A percentile compares a stretch with the other conserved stretches of the same genome.
Evolutionary conservation across 1,139 yeast species (phyloP).

Genomic region (Blastobotrys raffinosifermentans): DNA sequence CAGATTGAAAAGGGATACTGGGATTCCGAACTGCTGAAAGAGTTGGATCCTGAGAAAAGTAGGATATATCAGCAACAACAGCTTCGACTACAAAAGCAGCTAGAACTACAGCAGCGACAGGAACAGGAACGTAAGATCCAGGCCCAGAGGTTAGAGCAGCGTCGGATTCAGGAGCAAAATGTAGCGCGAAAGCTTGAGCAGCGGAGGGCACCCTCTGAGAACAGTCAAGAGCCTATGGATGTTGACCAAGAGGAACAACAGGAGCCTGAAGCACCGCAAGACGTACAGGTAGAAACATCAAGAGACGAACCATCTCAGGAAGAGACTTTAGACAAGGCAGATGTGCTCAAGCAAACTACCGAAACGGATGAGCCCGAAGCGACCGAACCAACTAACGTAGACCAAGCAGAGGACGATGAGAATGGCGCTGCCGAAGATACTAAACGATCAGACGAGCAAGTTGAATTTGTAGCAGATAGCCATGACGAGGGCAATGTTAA

Average conservation of each 20-base stretch:
- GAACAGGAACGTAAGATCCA: conserved; percentile 20
- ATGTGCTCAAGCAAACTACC: not conserved
- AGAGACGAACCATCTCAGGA: conserved; percentile 3
- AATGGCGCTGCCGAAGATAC: no score
- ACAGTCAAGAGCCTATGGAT: no score
- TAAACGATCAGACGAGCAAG: no score
- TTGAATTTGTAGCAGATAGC: no score
- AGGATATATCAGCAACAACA: conserved; percentile 20
- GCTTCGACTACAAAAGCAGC: conserved; percentile 20
- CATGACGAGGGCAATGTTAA: conserved; percentile 3
- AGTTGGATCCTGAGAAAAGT: conserved; percentile 17
- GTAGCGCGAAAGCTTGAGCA: no score
- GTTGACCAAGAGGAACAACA: conserved; percentile 1
- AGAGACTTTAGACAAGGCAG: not conserved
- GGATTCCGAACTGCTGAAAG: conserved; percentile 28
- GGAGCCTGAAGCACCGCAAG: conserved; percentile 1
- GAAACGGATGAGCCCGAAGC: conserved; percentile 3
- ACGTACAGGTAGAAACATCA: not conserved
- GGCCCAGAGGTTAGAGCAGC: conserved; percentile 17
- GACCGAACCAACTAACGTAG: no score
- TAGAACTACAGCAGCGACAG: conserved; percentile 23
- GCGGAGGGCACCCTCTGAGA: no score
- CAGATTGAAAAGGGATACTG: conserved; percentile 34
- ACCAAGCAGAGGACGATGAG: no score
- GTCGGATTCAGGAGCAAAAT: conserved; percentile 5